These are phyloP conservation scores for Aspergillus avenaceus DNA, from an alignment of 495 filamentous ascomycete species.

Conservation along the genomic window DNA sequence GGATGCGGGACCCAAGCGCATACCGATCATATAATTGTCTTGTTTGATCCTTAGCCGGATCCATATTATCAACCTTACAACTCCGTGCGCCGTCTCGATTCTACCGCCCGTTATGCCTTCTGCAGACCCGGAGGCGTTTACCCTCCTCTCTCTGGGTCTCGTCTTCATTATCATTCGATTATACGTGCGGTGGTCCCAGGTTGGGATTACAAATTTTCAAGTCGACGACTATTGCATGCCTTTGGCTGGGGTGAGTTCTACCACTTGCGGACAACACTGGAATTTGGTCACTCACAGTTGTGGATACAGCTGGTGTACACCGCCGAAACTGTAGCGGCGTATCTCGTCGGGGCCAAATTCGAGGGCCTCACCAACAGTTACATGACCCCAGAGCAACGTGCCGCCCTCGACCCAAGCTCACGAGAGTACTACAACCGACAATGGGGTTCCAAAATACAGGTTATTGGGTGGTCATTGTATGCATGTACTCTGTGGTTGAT, in stretches of 20 bases:
- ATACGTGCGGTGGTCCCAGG: constrained; percentile 40
- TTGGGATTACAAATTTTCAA: constrained; percentile 41
- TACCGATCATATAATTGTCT: not conserved
- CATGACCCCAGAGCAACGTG: constrained; percentile 44
- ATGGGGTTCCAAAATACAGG: constrained; percentile 33
- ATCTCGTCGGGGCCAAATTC: constrained; percentile 34
- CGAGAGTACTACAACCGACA: constrained; percentile 40
- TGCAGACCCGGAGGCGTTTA: constrained; percentile 38
- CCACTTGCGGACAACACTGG: not conserved
- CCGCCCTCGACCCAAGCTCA: constrained; percentile 31
- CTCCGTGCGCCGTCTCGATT: too few relatives aligned
- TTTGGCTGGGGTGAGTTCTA: constrained; percentile 40
- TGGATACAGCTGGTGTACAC: constrained; percentile 22
- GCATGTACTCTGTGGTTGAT: constrained; percentile 47
- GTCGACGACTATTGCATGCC: constrained; percentile 58
- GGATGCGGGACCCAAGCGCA: not conserved
- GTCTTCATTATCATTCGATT: constrained; percentile 40
- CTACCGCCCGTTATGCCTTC: not conserved
- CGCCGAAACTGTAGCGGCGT: constrained; percentile 31
- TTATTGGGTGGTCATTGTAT: constrained; percentile 51
- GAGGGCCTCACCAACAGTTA: constrained; percentile 46
- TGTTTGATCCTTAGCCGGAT: too few relatives aligned
- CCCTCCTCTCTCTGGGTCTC: constrained; percentile 42
- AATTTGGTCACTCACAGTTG: not conserved
- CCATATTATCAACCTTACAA: too few relatives aligned